Evolutionary conservation across 495 filamentous ascomycete genomes (phyloP).

Genomic region (Tetracladium marchalianum): DNA sequence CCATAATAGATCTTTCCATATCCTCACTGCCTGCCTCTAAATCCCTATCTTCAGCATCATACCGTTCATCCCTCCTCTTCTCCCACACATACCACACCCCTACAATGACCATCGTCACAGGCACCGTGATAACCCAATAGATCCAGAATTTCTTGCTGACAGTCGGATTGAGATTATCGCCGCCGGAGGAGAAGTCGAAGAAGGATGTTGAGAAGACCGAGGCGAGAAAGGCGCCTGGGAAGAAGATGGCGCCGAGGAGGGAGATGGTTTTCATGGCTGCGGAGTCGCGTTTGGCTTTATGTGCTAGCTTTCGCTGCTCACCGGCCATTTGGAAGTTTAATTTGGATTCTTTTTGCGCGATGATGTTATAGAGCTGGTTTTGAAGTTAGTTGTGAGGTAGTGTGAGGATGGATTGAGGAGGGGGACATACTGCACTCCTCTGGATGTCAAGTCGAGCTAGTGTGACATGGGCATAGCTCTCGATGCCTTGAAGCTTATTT

Average conservation of each 20-base stretch:
- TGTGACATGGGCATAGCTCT: constrained; percentile 45
- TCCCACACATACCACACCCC: constrained; percentile 38
- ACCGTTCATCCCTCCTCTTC: constrained; percentile 30
- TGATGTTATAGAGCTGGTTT: constrained; percentile 42
- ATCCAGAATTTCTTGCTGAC: constrained; percentile 41
- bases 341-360: constrained; percentile 46
- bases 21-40: constrained; percentile 40
- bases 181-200: constrained; percentile 33
- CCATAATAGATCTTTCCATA: constrained; percentile 45
- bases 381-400: constrained; percentile 13
- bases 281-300: constrained; percentile 44
- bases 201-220: constrained; percentile 48
- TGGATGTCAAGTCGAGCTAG: constrained; percentile 42
- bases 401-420: background rate
- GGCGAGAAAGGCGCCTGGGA: constrained; percentile 43
- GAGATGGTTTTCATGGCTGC: constrained; percentile 47
- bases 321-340: constrained; percentile 46
- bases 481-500: constrained; percentile 43
- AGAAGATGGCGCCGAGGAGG: constrained; percentile 44
- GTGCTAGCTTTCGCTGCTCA: constrained; percentile 43
- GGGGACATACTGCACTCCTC: constrained; percentile 37
- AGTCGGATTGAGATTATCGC: background rate
- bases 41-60: constrained; percentile 33
- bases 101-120: constrained; percentile 36
- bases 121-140: constrained; percentile 44